Base-by-base conservation (phyloP, 345 rosid species). In the Lenwebbia sp. region DNA sequence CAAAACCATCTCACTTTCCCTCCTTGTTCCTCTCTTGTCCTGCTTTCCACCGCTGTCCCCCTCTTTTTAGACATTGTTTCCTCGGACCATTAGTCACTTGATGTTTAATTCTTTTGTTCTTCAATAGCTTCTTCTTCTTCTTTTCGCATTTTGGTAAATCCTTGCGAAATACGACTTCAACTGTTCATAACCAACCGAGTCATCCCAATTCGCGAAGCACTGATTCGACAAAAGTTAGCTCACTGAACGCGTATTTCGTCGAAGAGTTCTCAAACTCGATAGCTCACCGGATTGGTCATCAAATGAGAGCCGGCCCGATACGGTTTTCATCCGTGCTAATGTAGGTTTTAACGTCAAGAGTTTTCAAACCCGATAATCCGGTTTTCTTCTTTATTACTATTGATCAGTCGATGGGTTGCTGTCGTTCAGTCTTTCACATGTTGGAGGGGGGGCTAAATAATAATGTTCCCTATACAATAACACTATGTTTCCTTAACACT, bases 61-160 rank as follows among this genome's bases (percentile, higher is more conserved):
- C 28, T 87, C 88, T 76, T 85, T 88, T 6, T 44, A 10, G 89
- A 88, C 92, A 89, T 23, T 23, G 85, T 88, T 88, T 88, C 91
- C 28, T 44, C 47, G 33, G 58, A 83, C 58, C 53, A 58, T 56
- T 85, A 83, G 57, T 54, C 57, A 54, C 57, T 8, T 22, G 26
- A 54, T 22, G 26, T 54, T 12, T 50, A 50, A 50, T 50, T 50
- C 52, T 12, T 11, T 12, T 50, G 13, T 50, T 50, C 52, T 50
- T 50, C 12, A 12, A 50, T 12, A 50, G 52, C 13, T 2, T 47
- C 4, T 37, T 4, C 4, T 4, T 37, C 40, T 85, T 54, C 55
- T 19, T 58, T 23, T 62, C 2, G 37, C 44, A 33, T 65, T 17
- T 65, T 65, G 13, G 44, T 4, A 17, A 33, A 65, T 37, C 47